phyloP scores from a whole-genome alignment of 345 rosid species.

The Eucalyptus pauciflora region DNA sequence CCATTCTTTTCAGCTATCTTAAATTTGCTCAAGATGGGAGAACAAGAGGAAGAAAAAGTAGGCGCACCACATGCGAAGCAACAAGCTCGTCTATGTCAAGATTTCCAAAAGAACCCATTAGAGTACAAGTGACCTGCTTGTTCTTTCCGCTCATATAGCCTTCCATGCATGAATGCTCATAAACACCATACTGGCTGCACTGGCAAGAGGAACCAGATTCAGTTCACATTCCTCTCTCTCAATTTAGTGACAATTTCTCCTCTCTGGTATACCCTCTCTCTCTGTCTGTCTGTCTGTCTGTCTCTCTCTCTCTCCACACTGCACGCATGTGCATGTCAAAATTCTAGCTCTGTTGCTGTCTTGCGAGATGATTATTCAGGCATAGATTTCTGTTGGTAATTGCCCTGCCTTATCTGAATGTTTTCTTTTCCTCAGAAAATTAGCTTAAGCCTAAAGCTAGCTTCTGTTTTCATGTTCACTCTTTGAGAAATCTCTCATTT shows the following conservation, averaged over 20 bases:
- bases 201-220: constrained; percentile 43
- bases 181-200: constrained; percentile 64
- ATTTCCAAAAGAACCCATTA: constrained; percentile 34
- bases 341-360: not conserved
- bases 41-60: no score
- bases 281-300: no score
- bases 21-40: no score
- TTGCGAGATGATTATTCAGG: not conserved
- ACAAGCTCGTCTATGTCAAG: constrained; percentile 22
- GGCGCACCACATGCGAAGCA: no score
- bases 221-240: constrained; percentile 40
- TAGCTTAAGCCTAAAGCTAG: not conserved
- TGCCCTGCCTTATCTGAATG: no score
- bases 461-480: no score
- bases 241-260: not conserved
- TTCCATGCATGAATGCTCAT: constrained; percentile 67
- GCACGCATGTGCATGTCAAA: not conserved
- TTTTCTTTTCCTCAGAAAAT: no score
- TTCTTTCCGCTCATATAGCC: constrained; percentile 54
- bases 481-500: no score
- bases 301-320: no score
- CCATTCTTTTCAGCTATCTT: no score
- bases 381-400: no score
- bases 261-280: no score
- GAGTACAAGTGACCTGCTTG: constrained; percentile 86